Evolutionary conservation across 164 flowering plant genomes (phyloP).

Genomic region (Tetracentron sinense): DNA sequence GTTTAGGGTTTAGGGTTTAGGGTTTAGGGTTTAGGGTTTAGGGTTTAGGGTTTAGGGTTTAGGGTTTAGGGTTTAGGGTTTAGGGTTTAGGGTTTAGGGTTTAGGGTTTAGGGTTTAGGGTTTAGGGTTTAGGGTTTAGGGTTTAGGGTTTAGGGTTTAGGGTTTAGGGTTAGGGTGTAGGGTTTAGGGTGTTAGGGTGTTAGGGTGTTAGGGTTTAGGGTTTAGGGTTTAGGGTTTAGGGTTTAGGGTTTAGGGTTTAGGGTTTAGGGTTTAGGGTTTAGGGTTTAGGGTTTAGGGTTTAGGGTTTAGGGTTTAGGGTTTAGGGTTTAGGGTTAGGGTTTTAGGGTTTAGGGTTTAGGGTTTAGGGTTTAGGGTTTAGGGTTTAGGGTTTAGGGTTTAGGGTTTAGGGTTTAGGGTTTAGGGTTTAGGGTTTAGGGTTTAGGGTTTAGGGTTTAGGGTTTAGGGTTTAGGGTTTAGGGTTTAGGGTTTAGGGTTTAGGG

Average conservation of each 20-base stretch:
- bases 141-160: background rate
- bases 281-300: too few species aligned
- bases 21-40: background rate
- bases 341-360: background rate
- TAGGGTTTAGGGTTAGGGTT: too few species aligned
- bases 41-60: background rate
- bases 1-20: slow-evolving; percentile 3
- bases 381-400: background rate
- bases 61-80: background rate
- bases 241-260: too few species aligned
- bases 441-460: background rate
- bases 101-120: slow-evolving; percentile 7
- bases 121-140: background rate
- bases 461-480: slow-evolving; percentile 1
- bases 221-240: too few species aligned
- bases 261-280: too few species aligned
- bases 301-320: slow-evolving; percentile 4
- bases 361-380: slow-evolving; percentile 1
- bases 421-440: background rate
- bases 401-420: background rate
- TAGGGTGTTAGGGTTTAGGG: too few species aligned
- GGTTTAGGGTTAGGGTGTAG: background rate
- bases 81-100: slow-evolving; percentile 7
- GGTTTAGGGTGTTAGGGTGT: too few species aligned
- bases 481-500: background rate